A percentile compares a stretch with the other conserved stretches of the same genome.
phyloP scores from a whole-genome alignment of 805 yeast species.

The Saccharomycopsis javanensis region DNA sequence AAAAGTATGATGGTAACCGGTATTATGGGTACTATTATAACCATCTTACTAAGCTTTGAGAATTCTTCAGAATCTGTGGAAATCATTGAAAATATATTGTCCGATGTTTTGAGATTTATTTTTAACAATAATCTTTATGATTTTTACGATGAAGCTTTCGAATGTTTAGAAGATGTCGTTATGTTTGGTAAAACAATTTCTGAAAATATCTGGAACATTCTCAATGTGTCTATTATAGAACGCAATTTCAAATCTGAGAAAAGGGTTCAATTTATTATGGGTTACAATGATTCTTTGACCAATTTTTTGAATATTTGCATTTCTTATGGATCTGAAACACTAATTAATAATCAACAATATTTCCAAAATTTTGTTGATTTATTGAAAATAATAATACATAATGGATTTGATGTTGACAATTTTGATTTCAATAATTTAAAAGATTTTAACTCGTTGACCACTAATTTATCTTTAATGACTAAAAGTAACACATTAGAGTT shows the following conservation, averaged over 20 bases:
- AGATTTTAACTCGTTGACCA: conserved; percentile 9
- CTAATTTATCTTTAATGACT: conserved; percentile 10
- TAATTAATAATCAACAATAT: conserved; percentile 18
- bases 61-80: conserved; percentile 59
- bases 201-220: conserved; percentile 66
- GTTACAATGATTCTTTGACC: conserved; percentile 60
- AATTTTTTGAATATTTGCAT: conserved; percentile 45
- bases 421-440: conserved; percentile 2
- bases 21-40: conserved; percentile 68
- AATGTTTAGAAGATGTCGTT: conserved; percentile 61
- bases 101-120: conserved; percentile 62
- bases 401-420: conserved; percentile 18
- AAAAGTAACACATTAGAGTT: neutral
- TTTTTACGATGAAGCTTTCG: conserved; percentile 68
- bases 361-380: conserved; percentile 21
- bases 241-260: conserved; percentile 23
- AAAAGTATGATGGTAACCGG: conserved; percentile 80
- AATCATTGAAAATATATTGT: conserved; percentile 54
- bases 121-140: conserved; percentile 59
- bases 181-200: conserved; percentile 51
- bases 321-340: conserved; percentile 35
- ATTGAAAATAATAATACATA: conserved; percentile 25
- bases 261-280: conserved; percentile 43
- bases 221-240: conserved; percentile 36
- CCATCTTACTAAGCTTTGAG: conserved; percentile 75